Evolutionary conservation across 805 yeast species (phyloP).

Genomic region (Diddensiella transvaalensis): DNA sequence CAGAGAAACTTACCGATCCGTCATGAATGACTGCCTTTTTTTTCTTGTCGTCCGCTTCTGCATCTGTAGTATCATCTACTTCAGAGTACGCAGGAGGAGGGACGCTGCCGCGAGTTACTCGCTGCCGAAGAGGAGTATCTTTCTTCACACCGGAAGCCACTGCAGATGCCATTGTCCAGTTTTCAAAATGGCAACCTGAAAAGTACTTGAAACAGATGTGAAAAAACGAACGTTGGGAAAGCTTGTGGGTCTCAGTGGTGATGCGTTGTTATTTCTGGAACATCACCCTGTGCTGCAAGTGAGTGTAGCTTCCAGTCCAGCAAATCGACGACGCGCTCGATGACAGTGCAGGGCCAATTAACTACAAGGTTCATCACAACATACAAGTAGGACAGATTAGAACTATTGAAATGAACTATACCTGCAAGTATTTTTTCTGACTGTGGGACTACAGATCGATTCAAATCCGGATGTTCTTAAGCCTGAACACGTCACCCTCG

Average conservation of each 20-base stretch:
- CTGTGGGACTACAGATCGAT: too few relatives aligned
- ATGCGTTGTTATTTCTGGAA: slow-evolving; percentile 4
- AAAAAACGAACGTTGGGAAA: neutral
- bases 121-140: slow-evolving; percentile 1
- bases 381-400: too few relatives aligned
- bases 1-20: slow-evolving; percentile 5
- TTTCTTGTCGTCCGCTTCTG: neutral
- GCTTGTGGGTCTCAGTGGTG: neutral
- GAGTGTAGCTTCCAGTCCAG: too few relatives aligned
- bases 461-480: too few relatives aligned
- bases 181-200: neutral
- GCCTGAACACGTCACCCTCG: too few relatives aligned
- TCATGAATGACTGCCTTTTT: slow-evolving; percentile 1
- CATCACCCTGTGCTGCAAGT: too few relatives aligned
- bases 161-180: slow-evolving; percentile 9
- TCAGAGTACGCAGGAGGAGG: neutral
- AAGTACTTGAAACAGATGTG: neutral
- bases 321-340: too few relatives aligned
- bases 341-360: too few relatives aligned
- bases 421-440: too few relatives aligned
- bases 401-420: too few relatives aligned
- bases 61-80: too few relatives aligned
- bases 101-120: slow-evolving; percentile 1
- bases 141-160: slow-evolving; percentile 8
- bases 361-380: too few relatives aligned